These are phyloP conservation scores for Pisolithus orientalis DNA, from an alignment of 768 basidiomycete genomes.

Conservation along the genomic window DNA sequence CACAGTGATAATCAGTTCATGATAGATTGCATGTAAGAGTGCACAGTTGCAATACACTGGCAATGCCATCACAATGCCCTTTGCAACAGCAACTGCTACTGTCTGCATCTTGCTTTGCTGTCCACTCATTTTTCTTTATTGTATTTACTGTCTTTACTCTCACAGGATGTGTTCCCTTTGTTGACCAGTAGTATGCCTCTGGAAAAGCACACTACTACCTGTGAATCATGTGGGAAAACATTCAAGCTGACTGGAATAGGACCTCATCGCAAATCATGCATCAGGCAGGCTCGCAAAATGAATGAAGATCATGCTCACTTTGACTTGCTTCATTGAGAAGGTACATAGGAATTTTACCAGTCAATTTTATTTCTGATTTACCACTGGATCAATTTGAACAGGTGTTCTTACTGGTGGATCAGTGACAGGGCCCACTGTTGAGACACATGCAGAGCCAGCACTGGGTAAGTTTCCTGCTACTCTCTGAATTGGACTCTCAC, in stretches of 20 bases:
- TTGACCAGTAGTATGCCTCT: not conserved
- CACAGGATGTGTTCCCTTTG: no score
- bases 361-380: not conserved
- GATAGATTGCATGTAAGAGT: not conserved
- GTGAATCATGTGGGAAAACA: not conserved
- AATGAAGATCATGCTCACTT: not conserved
- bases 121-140: no score
- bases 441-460: no score
- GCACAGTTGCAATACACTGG: not conserved
- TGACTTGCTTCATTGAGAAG: not conserved
- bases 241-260: not conserved
- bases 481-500: slow-evolving; percentile 1
- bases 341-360: not conserved
- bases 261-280: not conserved
- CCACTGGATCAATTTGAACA: no score
- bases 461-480: no score
- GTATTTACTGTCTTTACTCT: no score
- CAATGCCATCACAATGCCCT: not conserved
- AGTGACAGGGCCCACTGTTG: no score
- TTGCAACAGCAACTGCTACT: no score
- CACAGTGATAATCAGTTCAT: not conserved
- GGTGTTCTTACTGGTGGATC: no score
- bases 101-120: no score
- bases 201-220: not conserved
- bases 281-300: not conserved